Conservation (phyloP, 768 basidiomycete genomes). For the Artomyces pyxidatus region DNA sequence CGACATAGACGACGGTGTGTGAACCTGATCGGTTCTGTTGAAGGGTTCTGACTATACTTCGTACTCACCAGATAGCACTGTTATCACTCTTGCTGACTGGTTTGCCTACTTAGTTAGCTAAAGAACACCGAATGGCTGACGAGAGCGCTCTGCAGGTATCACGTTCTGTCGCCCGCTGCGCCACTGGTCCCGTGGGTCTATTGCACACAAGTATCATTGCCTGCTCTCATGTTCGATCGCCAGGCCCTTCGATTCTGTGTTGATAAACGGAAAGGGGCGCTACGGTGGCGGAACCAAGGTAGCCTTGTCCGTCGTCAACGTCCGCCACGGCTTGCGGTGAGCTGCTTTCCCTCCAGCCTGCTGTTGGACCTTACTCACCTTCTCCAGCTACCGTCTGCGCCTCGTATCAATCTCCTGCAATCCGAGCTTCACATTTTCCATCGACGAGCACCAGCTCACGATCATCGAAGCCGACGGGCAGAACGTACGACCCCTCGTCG, state of each 20-base stretch:
- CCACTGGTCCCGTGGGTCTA: conserved; percentile 3
- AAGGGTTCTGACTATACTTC: conserved; percentile 2
- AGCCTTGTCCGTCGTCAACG: conserved; percentile 36
- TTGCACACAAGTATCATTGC: not conserved
- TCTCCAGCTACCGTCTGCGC: conserved; percentile 42
- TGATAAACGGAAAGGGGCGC: conserved; percentile 48
- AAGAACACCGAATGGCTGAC: not conserved
- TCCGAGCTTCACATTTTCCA: conserved; percentile 21
- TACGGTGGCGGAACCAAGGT: conserved; percentile 27
- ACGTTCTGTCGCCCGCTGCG: conserved; percentile 31
- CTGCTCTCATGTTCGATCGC: not conserved
- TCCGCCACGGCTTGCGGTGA: conserved; percentile 22
- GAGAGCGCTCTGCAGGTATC: not conserved
- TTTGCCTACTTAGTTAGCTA: not conserved
- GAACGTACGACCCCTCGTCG: conserved; percentile 15
- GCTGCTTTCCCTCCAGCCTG: not conserved
- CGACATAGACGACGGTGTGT: conserved; percentile 31
- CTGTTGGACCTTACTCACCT: not conserved
- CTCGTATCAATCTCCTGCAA: conserved; percentile 43
- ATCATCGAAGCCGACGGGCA: conserved; percentile 24
- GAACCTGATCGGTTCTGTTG: conserved; percentile 4
- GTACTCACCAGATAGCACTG: conserved; percentile 26
- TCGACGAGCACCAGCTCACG: conserved; percentile 20
- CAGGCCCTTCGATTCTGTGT: conserved; percentile 24
- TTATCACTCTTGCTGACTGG: conserved; percentile 48